These are phyloP conservation scores for Lindgomyces ingoldianus DNA, from an alignment of 495 filamentous ascomycete species.

Conservation along the genomic window DNA sequence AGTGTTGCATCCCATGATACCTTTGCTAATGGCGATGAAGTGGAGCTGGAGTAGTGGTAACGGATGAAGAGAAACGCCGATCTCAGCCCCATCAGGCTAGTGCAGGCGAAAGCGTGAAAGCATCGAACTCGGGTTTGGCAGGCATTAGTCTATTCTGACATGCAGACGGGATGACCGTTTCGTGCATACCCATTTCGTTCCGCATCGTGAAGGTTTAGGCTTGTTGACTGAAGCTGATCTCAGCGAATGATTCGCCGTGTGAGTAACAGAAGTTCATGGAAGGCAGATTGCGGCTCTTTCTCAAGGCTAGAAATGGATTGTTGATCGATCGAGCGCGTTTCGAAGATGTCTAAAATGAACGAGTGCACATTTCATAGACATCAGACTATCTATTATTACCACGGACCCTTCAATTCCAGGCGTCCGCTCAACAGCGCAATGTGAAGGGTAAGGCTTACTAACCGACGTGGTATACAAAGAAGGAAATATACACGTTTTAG, in stretches of 20 bases:
- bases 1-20: background rate
- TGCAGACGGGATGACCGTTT: constrained; percentile 3
- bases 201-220: background rate
- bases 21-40: no score
- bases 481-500: constrained; percentile 20
- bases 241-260: background rate
- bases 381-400: constrained; percentile 22
- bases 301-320: background rate
- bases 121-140: no score
- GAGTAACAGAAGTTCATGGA: background rate
- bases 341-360: no score
- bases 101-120: no score
- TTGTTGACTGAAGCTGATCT: background rate
- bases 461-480: constrained; percentile 27
- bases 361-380: background rate
- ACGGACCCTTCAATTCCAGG: constrained; percentile 20
- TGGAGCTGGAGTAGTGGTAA: no score
- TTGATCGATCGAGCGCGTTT: background rate
- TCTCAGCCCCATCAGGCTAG: no score
- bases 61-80: no score
- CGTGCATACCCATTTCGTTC: background rate
- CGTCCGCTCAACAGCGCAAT: constrained; percentile 21
- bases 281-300: background rate
- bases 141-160: background rate
- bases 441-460: constrained; percentile 8